Evolutionary conservation across 768 basidiomycete species (phyloP).

Genomic region (Botryobasidium botryosum): DNA sequence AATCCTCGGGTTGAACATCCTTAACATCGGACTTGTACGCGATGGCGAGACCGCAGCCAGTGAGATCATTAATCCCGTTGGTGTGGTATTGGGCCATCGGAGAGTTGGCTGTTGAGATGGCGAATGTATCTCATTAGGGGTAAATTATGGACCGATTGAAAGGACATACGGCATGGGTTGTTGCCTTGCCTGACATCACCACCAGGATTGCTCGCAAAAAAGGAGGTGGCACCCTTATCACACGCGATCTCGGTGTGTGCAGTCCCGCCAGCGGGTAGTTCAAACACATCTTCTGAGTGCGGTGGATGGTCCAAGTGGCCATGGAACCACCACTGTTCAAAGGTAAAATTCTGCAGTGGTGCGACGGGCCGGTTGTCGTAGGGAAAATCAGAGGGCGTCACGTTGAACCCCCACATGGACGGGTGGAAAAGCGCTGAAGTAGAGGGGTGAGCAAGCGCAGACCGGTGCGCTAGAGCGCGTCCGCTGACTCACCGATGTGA

Average conservation of each 20-base stretch:
- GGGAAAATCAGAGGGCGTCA: constrained; percentile 31
- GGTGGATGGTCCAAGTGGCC: constrained; percentile 42
- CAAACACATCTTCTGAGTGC: constrained; percentile 36
- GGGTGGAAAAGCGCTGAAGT: constrained; percentile 38
- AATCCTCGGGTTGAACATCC: constrained; percentile 45
- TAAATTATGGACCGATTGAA: neutral
- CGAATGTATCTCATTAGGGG: neutral
- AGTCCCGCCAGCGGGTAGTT: constrained; percentile 38
- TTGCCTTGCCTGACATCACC: constrained; percentile 35
- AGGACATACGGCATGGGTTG: neutral
- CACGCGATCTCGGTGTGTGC: constrained; percentile 35
- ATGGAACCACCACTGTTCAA: constrained; percentile 39
- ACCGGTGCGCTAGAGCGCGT: too few relatives aligned
- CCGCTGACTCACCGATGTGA: too few relatives aligned
- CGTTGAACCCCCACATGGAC: constrained; percentile 53
- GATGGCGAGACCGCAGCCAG: constrained; percentile 54
- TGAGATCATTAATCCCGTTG: constrained; percentile 33
- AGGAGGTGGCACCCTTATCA: constrained; percentile 45
- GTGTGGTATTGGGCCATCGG: constrained; percentile 33
- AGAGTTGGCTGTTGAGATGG: neutral
- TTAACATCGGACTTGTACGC: constrained; percentile 51
- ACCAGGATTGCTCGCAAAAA: constrained; percentile 22
- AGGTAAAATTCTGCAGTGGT: constrained; percentile 25
- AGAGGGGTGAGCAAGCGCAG: too few relatives aligned
- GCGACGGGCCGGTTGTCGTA: constrained; percentile 49